Base-by-base conservation (phyloP, 495 filamentous ascomycete species). In the Hypoxylon perforatum region DNA sequence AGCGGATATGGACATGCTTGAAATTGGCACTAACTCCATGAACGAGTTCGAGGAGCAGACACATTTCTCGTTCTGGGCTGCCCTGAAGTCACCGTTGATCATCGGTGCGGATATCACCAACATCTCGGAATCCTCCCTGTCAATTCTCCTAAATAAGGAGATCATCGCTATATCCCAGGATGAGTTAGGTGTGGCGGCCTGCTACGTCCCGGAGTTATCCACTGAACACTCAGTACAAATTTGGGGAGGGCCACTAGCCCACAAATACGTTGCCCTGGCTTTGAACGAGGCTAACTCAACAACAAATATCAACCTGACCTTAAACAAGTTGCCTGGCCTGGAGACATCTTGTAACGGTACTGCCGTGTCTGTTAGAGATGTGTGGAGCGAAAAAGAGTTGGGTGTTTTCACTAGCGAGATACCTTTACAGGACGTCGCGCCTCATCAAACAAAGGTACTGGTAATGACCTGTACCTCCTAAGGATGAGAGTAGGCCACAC, bases 11-110 rank as follows among this genome's bases (percentile, higher is more conserved):
- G 81, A 85, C 50, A 83, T 83, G 82, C 70, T 84, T 17, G 78
- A 83, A 53, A 72, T 84, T 8, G 81, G 82, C 0, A 81, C 78
- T 15, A 60, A 75, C 5, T 52, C 77, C 1, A 63, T 82, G 10
- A 78, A 74, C 1, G 54, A 65, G 0, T 55, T 73, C 0, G 78
- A 83, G 51, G 76, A 81, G 46, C 70, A 79, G 47, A 78, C 80
- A 0, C 84, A 86, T 67, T 85, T 86, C 65, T 79, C 81, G 6
- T 62, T 86, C 28, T 86, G 84, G 84, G 82, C 82, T 30, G 80
- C 81, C 23, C 65, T 84, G 28, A 86, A 85, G 63, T 81, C 79
- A 23, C 84, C 83, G 4, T 60, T 86, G 8, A 69, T 83, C 10
- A 82, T 86, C 39, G 84, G 84, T 1, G 83, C 75, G 0, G 79